These are phyloP conservation scores for Candida namnaoensis DNA, from an alignment of 805 yeast species.

Conservation along the genomic window DNA sequence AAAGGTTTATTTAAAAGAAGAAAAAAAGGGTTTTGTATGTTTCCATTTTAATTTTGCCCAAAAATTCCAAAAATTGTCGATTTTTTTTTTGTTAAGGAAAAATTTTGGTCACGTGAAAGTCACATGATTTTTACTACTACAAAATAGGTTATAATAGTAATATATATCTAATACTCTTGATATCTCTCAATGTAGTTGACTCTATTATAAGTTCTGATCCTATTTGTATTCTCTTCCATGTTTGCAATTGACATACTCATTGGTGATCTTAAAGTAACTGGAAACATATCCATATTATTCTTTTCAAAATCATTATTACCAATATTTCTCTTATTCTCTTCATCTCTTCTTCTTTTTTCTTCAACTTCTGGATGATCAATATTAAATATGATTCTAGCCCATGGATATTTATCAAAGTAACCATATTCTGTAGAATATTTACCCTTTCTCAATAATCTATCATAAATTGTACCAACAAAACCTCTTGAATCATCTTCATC, in stretches of 20 bases:
- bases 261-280: not conserved
- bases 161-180: not conserved
- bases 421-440: constrained; percentile 1
- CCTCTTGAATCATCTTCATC: not conserved
- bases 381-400: constrained; percentile 9
- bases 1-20: too few species aligned
- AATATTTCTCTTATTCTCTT: too few species aligned
- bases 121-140: too few species aligned
- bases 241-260: not conserved
- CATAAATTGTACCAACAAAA: not conserved
- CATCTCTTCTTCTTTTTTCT: too few species aligned
- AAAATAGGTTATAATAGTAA: too few species aligned
- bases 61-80: too few species aligned
- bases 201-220: not conserved
- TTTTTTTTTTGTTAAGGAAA: too few species aligned
- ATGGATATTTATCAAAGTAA: constrained; percentile 7
- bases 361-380: constrained; percentile 4
- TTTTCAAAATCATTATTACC: not conserved
- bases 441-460: constrained; percentile 4
- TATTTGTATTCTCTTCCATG: not conserved
- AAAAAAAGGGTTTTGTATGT: too few species aligned
- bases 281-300: constrained; percentile 1
- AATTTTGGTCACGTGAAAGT: too few species aligned
- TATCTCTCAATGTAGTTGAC: not conserved
- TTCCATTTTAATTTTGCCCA: too few species aligned